Conservation (phyloP, 2,329 filamentous ascomycete species). For the Calycina marina region DNA sequence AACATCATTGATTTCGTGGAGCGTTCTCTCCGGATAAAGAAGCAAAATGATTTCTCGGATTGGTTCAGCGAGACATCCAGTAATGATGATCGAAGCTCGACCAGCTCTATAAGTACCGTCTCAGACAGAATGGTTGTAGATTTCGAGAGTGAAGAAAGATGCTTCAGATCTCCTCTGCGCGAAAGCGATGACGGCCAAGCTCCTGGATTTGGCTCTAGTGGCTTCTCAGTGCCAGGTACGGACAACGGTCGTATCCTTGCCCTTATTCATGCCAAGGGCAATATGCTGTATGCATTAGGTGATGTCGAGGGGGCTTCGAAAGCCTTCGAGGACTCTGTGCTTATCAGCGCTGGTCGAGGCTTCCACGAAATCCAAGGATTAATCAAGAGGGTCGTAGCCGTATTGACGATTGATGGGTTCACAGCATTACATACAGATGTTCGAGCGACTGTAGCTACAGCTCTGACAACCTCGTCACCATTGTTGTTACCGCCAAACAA, state of each 20-base stretch:
- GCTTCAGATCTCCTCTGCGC: conserved; percentile 10
- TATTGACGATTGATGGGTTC: conserved; percentile 39
- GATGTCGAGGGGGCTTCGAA: conserved; percentile 67
- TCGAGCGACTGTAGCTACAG: conserved; percentile 5
- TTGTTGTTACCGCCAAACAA: conserved; percentile 71
- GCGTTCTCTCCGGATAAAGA: conserved; percentile 43
- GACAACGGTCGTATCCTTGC: conserved; percentile 90
- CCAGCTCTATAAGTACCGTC: conserved; percentile 12
- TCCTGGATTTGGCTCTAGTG: conserved; percentile 56
- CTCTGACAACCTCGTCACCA: conserved; percentile 26
- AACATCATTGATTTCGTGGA: conserved; percentile 80
- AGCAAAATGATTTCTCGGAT: conserved; percentile 34
- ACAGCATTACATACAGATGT: conserved; percentile 21
- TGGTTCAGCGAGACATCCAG: conserved; percentile 44
- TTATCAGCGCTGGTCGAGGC: conserved; percentile 67
- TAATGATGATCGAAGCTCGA: conserved; percentile 27
- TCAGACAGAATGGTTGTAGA: conserved; percentile 18
- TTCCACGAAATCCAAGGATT: conserved; percentile 61
- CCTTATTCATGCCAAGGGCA: conserved; percentile 95
- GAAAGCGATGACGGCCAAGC: conserved; percentile 12
- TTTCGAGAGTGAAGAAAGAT: conserved; percentile 17
- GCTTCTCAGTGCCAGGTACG: conserved; percentile 67
- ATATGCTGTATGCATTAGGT: conserved; percentile 85
- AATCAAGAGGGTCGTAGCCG: conserved; percentile 61
- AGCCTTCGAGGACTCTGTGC: conserved; percentile 87